These are phyloP conservation scores for Penicillium verrucosum DNA, from an alignment of 2,329 filamentous ascomycete species.

Conservation along the genomic window DNA sequence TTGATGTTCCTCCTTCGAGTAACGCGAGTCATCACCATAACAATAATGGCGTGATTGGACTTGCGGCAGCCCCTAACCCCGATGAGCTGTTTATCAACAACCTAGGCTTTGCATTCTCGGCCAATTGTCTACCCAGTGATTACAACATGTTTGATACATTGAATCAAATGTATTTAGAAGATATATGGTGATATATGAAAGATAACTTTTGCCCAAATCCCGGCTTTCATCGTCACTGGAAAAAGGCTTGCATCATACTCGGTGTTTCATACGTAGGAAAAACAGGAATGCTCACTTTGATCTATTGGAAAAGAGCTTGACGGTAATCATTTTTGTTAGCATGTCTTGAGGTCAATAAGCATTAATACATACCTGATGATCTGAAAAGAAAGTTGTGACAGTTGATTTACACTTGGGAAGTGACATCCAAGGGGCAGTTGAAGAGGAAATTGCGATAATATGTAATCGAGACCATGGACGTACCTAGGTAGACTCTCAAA, in stretches of 20 bases:
- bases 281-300: too few species aligned
- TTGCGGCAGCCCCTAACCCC: neutral
- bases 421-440: neutral
- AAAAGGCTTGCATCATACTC: too few species aligned
- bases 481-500: neutral
- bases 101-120: conserved; percentile 21
- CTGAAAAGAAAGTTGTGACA: too few species aligned
- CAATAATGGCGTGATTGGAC: neutral
- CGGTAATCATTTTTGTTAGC: too few species aligned
- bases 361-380: too few species aligned
- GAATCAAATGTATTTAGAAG: conserved; percentile 24
- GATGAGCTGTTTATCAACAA: conserved; percentile 20
- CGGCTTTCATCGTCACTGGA: too few species aligned
- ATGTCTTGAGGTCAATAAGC: too few species aligned
- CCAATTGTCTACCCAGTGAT: conserved; percentile 20
- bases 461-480: neutral
- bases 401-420: neutral
- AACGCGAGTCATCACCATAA: neutral
- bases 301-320: too few species aligned
- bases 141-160: conserved; percentile 26
- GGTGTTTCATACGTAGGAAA: too few species aligned
- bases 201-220: neutral
- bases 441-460: neutral
- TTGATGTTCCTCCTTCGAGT: neutral
- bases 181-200: conserved; percentile 15